Conservation (phyloP, 2,329 filamentous ascomycete genomes). For the Ophiosphaerella herpotricha region DNA sequence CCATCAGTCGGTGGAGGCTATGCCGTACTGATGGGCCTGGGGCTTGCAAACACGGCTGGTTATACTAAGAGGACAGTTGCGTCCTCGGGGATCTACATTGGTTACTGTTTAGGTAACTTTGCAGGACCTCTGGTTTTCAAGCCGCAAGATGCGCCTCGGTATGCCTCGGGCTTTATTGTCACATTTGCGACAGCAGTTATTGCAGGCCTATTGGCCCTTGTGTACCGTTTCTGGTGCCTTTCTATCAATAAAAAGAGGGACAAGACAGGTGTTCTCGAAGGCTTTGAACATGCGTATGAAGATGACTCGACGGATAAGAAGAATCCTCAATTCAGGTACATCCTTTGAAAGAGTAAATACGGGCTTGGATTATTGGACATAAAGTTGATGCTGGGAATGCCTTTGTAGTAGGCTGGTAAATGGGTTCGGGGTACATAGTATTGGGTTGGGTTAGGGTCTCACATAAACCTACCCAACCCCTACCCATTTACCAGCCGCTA, state of each 20-base stretch:
- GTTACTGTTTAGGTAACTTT: conserved; percentile 52
- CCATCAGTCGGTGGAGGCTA: conserved; percentile 55
- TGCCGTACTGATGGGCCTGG: conserved; percentile 56
- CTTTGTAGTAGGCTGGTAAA: too few species aligned
- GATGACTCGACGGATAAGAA: conserved; percentile 56
- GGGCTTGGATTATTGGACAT: too few species aligned
- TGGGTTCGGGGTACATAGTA: too few species aligned
- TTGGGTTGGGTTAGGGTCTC: too few species aligned
- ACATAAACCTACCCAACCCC: too few species aligned
- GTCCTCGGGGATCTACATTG: conserved; percentile 56
- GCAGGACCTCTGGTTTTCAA: conserved; percentile 39
- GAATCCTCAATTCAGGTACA: conserved; percentile 29
- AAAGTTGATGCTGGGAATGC: too few species aligned
- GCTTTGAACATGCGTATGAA: conserved; percentile 58
- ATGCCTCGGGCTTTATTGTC: conserved; percentile 50
- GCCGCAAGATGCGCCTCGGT: conserved; percentile 22
- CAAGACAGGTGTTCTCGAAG: conserved; percentile 50
- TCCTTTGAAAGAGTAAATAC: conserved; percentile 3
- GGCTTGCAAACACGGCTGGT: conserved; percentile 57
- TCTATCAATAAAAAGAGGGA: conserved; percentile 53
- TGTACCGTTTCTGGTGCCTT: conserved; percentile 53
- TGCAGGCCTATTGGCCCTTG: conserved; percentile 45
- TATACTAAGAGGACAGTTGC: conserved; percentile 58
- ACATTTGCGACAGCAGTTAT: conserved; percentile 44
- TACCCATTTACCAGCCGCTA: too few species aligned